Evolutionary conservation across 2,329 filamentous ascomycete species (phyloP), one percentile per base, ranked within the genome.

Genomic region (Fonsecaea erecta): DNA sequence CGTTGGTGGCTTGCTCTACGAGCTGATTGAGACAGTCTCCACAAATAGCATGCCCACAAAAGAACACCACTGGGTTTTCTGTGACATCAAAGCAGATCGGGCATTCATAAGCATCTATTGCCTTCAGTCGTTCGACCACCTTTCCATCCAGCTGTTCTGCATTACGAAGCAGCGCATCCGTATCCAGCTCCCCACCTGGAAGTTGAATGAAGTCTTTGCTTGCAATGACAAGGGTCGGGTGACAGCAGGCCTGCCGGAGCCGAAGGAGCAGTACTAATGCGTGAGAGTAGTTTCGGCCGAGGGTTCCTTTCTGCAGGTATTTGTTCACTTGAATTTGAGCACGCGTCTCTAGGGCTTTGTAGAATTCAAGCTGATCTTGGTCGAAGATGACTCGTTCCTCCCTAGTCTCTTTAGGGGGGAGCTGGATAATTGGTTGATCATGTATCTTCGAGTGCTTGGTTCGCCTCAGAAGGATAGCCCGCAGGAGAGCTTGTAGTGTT

Each of bases 21-120:
- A 96, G 83, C 61, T 84, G 86, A 5, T 86, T 83, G 66, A 95
- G 88, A 74, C 93, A 97, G 68, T 93, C 89, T 0, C 84, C 80
- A 76, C 93, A 97, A 26, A 88, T 60, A 65, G 89, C 86, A 73
- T 97, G 93, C 1, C 93, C 93, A 73, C 93, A 97, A 0, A 92
- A 92, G 75, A 93, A 89, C 68, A 96, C 91, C 2, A 85, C 85
- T 0, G 91, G 90, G 67, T 93, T 93, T 14, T 85, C 82, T 6
- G 89, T 86, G 1, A 83, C 87, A 72, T 97, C 93, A 64, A 90
- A 88, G 75, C 93, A 97, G 21, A 95, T 88, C 0, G 91, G 91
- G 73, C 93, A 96, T 74, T 93, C 89, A 56, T 94, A 91, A 1
- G 82, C 84, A 0, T 87, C 82, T 5, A 80, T 77, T 12, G 80